Conservation (phyloP, 345 rosid species). For the Dipteronia sinensis region DNA sequence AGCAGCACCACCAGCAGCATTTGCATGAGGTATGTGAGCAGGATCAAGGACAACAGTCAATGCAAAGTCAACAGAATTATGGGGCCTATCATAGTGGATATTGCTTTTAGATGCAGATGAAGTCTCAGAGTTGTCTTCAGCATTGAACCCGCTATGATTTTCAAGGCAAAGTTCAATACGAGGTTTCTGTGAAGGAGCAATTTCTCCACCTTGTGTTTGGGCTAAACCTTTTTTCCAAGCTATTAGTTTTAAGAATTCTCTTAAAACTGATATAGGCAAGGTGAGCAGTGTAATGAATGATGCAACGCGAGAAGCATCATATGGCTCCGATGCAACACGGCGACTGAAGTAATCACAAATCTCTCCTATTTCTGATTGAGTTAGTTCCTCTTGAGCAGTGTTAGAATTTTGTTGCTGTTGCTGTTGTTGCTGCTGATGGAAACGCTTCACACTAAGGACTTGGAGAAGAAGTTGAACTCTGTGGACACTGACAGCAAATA, state of each 20-base stretch:
- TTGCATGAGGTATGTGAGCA: constrained; percentile 75
- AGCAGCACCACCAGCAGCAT: constrained; percentile 99
- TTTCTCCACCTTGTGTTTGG: constrained; percentile 79
- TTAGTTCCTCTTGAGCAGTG: constrained; percentile 82
- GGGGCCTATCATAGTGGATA: constrained; percentile 81
- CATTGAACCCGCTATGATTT: constrained; percentile 64
- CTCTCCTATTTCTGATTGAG: constrained; percentile 84
- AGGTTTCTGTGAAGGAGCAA: constrained; percentile 86
- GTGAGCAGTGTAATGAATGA: constrained; percentile 99
- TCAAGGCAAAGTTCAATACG: constrained; percentile 92
- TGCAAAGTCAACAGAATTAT: constrained; percentile 80
- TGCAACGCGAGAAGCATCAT: constrained; percentile 97
- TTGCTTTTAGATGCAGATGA: constrained; percentile 75
- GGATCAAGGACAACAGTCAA: constrained; percentile 93
- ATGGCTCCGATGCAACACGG: constrained; percentile 97
- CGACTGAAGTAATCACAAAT: constrained; percentile 99
- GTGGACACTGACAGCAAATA: constrained; percentile 95
- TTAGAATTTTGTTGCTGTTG: constrained; percentile 73
- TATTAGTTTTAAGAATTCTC: constrained; percentile 92
- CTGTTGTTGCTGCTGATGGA: constrained; percentile 88
- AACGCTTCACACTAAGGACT: constrained; percentile 92
- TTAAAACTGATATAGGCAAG: constrained; percentile 81
- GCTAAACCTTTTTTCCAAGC: constrained; percentile 96
- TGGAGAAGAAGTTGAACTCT: constrained; percentile 99
- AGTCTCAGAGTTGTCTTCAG: constrained; percentile 43